Evolutionary conservation across 768 basidiomycete species (phyloP).

Genomic region (Leccinellum rugosiceps): DNA sequence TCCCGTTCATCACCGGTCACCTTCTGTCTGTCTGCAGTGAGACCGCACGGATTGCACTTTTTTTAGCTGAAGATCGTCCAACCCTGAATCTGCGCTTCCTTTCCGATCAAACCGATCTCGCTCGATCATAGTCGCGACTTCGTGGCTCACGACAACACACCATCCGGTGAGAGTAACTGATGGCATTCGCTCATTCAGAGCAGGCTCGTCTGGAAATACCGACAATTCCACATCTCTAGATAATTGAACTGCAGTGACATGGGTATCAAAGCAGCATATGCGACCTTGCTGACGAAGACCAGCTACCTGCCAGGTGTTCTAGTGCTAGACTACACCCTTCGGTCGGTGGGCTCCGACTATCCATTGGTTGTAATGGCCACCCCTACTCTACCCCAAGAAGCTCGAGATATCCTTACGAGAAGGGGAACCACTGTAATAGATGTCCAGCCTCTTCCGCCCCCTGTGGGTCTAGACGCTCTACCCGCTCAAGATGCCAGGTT

Average conservation of each 20-base stretch:
- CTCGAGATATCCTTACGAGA: conserved; percentile 47
- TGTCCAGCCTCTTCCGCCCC: conserved; percentile 58
- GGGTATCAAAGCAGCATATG: conserved; percentile 55
- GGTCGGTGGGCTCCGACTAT: conserved; percentile 56
- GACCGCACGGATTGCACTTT: no score
- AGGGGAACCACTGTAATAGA: conserved; percentile 54
- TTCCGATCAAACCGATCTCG: background rate
- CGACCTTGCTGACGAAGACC: conserved; percentile 71
- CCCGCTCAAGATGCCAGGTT: conserved; percentile 46
- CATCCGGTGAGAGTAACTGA: background rate
- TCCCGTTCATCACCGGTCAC: no score
- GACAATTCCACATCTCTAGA: background rate
- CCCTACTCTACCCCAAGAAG: conserved; percentile 48
- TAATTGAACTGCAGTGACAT: conserved; percentile 18
- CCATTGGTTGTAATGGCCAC: conserved; percentile 82
- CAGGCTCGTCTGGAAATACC: background rate
- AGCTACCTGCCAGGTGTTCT: conserved; percentile 57
- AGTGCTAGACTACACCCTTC: conserved; percentile 51
- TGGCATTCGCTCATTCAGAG: background rate
- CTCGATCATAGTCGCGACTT: background rate
- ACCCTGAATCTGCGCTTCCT: no score
- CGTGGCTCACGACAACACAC: background rate
- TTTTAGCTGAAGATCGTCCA: no score
- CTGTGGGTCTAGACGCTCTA: conserved; percentile 36
- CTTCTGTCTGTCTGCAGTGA: no score